Base-by-base conservation (phyloP, 805 yeast genomes). In the Debaryomyces prosopidis region DNA sequence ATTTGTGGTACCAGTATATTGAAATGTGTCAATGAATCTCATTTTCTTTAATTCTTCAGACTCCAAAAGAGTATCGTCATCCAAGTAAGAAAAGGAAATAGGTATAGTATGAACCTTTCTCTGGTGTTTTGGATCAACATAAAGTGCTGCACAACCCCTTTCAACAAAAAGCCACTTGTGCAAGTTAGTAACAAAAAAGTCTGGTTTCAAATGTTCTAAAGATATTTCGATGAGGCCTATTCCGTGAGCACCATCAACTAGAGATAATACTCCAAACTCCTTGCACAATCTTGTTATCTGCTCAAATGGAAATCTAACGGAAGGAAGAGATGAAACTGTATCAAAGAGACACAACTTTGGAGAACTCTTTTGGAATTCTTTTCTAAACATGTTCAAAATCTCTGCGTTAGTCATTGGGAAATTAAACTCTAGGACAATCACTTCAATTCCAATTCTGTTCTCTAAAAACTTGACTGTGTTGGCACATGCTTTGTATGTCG, bases 231-330 rank as follows among this genome's bases (percentile, higher is more conserved):
- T 53, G 43, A 73, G 63, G 0, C 92, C 92, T 28, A 80, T 69
- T 1, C 81, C 77, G 56, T 86, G 92, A 5, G 91, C 92, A n/a
- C 86, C 92, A 59, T 86, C 92, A 20, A 86, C 74, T 36, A 83
- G 62, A 3, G 87, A 79, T 38, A 82, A 48, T 5, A 79, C 77
- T 12, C 64, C 60, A 39, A 77, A 62, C 41, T 75, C 60, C 10
- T 64, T 59, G 50, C 89, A 80, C 36, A 79, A 54, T 6, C 58
- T 49, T 2, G 73, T 67, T 37, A 85, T 51, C 42, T 68, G 56
- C 47, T 73, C 73, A 58, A 73, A 85, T 0, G 94, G 92, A 26
- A 84, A 52, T 16, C 60, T 53, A 4, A 76, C 76, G 8, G 84
- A 84, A 2, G 94, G 92, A 79, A 77, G 74, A 1, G 89, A 84